A percentile compares a stretch with the other conserved stretches of the same genome.
Conservation (phyloP, 495 filamentous ascomycete species). For the Pseudomonodictys pantanalensis region DNA sequence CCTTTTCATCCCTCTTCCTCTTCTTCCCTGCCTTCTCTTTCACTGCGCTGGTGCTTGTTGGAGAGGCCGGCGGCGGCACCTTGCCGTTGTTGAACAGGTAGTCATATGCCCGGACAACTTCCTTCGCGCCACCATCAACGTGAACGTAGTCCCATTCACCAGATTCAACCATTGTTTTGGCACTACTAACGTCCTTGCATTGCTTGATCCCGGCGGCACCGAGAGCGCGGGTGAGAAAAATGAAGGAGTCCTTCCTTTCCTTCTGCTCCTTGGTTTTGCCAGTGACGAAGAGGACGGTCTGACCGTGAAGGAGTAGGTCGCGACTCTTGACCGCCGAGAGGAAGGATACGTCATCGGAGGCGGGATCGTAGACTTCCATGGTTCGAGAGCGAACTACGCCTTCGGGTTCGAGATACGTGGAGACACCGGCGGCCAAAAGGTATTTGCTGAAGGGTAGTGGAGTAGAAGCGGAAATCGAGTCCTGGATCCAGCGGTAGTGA, state of each 20-base stretch:
- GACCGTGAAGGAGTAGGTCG: conserved; percentile 60
- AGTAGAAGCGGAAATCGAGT: conserved; percentile 59
- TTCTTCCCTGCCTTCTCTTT: conserved; percentile 50
- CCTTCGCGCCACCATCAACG: conserved; percentile 58
- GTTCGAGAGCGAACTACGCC: conserved; percentile 75
- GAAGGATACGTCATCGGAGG: conserved; percentile 48
- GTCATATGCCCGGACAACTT: conserved; percentile 40
- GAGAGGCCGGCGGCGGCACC: conserved; percentile 8
- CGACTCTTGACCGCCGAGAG: conserved; percentile 55
- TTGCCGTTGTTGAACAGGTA: conserved; percentile 42
- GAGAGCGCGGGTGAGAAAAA: conserved; percentile 75
- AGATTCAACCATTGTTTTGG: conserved; percentile 51
- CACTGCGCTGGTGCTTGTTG: background rate
- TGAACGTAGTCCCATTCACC: conserved; percentile 76
- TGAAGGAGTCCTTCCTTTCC: conserved; percentile 57
- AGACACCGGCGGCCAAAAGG: conserved; percentile 81
- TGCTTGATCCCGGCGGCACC: conserved; percentile 65
- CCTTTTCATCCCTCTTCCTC: conserved; percentile 39
- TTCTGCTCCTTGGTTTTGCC: conserved; percentile 60
- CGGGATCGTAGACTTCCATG: conserved; percentile 58
- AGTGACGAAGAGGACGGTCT: conserved; percentile 72
- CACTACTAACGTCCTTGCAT: conserved; percentile 63
- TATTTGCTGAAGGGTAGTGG: conserved; percentile 76
- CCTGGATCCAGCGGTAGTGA: conserved; percentile 72
- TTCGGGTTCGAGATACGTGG: conserved; percentile 57